These are phyloP conservation scores for Pichia pseudocactophila DNA, from an alignment of 805 yeast genomes.

Conservation along the genomic window DNA sequence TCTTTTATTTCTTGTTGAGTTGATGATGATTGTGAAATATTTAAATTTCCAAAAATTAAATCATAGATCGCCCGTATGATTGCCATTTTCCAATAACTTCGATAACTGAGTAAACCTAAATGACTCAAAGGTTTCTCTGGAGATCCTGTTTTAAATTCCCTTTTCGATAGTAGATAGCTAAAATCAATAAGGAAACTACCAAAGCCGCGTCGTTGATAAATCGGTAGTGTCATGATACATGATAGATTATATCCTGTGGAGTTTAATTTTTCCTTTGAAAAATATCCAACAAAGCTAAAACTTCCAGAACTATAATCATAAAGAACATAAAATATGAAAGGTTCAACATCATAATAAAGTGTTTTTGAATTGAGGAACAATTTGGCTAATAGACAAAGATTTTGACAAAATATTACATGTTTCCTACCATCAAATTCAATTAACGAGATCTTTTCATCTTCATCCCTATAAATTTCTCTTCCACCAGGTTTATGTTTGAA, in stretches of 20 bases:
- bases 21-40: background rate
- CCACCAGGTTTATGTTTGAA: constrained; percentile 74
- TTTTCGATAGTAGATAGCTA: constrained; percentile 68
- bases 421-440: constrained; percentile 93
- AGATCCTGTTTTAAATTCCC: constrained; percentile 76
- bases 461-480: constrained; percentile 77
- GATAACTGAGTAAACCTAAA: constrained; percentile 74
- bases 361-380: constrained; percentile 86
- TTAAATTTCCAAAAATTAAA: constrained; percentile 9
- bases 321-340: constrained; percentile 80
- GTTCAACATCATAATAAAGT: constrained; percentile 89
- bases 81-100: constrained; percentile 76
- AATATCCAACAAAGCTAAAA: constrained; percentile 87
- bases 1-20: background rate
- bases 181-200: constrained; percentile 86
- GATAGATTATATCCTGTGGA: constrained; percentile 75
- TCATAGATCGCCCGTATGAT: constrained; percentile 42
- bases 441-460: constrained; percentile 46
- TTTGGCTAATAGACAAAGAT: constrained; percentile 82
- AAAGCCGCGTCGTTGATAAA: constrained; percentile 79
- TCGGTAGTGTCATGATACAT: constrained; percentile 85
- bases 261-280: constrained; percentile 78
- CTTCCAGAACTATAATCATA: constrained; percentile 50
- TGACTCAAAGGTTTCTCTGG: constrained; percentile 94
- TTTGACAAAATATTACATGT: constrained; percentile 76